A percentile compares a stretch with the other conserved stretches of the same genome.
phyloP scores from a whole-genome alignment of 2,329 filamentous ascomycete species.

The Fusarium clavum region DNA sequence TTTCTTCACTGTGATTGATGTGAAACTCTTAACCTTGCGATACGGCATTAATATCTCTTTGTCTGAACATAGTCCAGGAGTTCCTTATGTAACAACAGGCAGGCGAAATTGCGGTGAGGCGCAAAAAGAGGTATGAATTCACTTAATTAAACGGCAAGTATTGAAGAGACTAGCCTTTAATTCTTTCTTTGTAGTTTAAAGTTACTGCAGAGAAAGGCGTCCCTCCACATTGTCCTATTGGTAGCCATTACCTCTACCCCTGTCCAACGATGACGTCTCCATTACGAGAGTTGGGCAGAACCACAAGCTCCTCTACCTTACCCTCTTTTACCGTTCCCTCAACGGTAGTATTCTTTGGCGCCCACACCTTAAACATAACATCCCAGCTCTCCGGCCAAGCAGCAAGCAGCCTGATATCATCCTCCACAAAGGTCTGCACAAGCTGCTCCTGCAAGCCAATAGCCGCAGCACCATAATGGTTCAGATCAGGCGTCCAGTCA shows the following conservation, averaged over 20 bases:
- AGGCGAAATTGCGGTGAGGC: background rate
- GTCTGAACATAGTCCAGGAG: background rate
- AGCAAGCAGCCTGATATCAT: conserved; percentile 11
- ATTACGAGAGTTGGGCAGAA: background rate
- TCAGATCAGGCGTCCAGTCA: conserved; percentile 6
- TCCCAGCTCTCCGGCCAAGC: conserved; percentile 13
- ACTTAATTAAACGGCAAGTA: accelerated
- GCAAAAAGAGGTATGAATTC: background rate
- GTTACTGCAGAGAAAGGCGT: background rate
- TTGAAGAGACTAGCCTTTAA: background rate
- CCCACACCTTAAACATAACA: conserved; percentile 4
- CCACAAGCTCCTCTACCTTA: background rate
- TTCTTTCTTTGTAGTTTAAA: background rate
- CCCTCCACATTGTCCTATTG: background rate
- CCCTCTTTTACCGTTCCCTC: background rate
- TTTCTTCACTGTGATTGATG: background rate
- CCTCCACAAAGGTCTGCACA: conserved; percentile 1
- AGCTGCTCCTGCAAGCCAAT: conserved; percentile 20
- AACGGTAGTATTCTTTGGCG: background rate
- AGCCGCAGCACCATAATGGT: conserved; percentile 9
- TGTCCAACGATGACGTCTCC: conserved; percentile 5
- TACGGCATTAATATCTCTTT: background rate
- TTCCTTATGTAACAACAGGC: background rate
- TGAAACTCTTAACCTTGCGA: background rate
- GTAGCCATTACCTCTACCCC: background rate